A percentile compares a stretch with the other conserved stretches of the same genome.
phyloP scores from a whole-genome alignment of 2,329 filamentous ascomycete genomes.

The Mycosphaerelloides madeirae region DNA sequence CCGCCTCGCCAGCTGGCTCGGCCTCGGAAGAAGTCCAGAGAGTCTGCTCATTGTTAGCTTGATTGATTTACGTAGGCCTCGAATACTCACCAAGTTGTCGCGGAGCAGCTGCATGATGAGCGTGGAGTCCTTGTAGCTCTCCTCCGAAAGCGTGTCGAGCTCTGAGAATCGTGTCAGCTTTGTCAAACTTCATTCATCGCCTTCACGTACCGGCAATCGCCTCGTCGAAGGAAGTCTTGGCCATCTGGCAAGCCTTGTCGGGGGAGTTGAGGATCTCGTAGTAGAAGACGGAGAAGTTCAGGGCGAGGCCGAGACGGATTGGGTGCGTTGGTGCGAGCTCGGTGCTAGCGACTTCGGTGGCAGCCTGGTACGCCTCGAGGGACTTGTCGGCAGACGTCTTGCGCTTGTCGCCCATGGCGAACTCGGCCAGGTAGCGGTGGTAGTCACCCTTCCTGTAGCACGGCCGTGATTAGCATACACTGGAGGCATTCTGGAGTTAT shows the following conservation, averaged over 20 bases:
- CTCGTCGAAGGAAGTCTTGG: constrained; percentile 93
- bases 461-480: constrained; percentile 10
- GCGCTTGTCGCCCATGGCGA: constrained; percentile 88
- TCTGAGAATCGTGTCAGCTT: constrained; percentile 49
- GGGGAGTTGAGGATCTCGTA: constrained; percentile 99
- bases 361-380: constrained; percentile 93
- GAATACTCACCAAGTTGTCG: constrained; percentile 83
- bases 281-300: constrained; percentile 99
- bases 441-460: constrained; percentile 90
- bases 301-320: constrained; percentile 83
- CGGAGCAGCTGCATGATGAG: constrained; percentile 98
- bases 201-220: constrained; percentile 71
- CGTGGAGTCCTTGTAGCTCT: constrained; percentile 99
- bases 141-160: constrained; percentile 93
- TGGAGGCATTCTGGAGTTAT: neutral
- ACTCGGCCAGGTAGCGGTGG: constrained; percentile 97
- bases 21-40: constrained; percentile 99
- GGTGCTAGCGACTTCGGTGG: constrained; percentile 83
- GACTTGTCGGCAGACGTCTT: constrained; percentile 92
- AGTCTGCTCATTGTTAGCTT: constrained; percentile 55
- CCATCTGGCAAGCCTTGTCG: constrained; percentile 95
- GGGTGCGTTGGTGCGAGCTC: constrained; percentile 88
- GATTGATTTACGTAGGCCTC: too few species aligned
- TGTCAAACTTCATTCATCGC: neutral
- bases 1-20: constrained; percentile 62